Evolutionary conservation across 164 flowering plant genomes (phyloP), one percentile per base, ranked within the genome.

Genomic region (Magnolia sinica): DNA sequence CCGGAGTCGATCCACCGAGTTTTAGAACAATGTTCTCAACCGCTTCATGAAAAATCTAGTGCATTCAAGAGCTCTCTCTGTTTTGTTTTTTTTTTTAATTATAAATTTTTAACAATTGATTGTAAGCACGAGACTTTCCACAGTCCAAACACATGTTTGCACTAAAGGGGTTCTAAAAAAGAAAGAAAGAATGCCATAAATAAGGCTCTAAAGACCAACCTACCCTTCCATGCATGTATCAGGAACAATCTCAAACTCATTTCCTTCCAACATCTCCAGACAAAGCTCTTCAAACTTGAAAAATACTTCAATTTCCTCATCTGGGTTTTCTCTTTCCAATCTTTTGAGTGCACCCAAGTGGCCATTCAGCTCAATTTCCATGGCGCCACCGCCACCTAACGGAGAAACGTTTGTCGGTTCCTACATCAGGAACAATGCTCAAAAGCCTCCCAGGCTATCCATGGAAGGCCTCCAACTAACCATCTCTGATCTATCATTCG

Each of bases 401-500:
- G 92, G 89, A 75, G 91, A 90, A 76, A 72, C 91, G 2, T 67
- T 85, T 8, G 80, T 76, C 0, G 73, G 79, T 59, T 58, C 86
- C 65, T 78, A 61, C 73, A 69, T 82, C 0, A 84, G 81, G 61
- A 64, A 76, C 63, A 75, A 50, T 76, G 76, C 81, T 64, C 29
- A 81, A 31, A 87, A 84, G 82, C 91, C 94, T 18, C 85, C 88
- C 45, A 87, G 76, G 37, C 87, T 88, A 6, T 78, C 94, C 1
- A 83, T 80, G 20, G 85, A 88, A 29, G 76, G 78, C 77, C 89
- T 93, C 27, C 87, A 91, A 2, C 81, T 96, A 70, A 84, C 93
- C 1, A 49, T 84, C 4, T 93, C 98, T 0, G 98, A 92, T 73
- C 80, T 92, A 27, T 86, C 94, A 1, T 86, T 82, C 10, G 87